Evolutionary conservation across 805 yeast species (phyloP).

Genomic region (Candida taoyuanica): DNA sequence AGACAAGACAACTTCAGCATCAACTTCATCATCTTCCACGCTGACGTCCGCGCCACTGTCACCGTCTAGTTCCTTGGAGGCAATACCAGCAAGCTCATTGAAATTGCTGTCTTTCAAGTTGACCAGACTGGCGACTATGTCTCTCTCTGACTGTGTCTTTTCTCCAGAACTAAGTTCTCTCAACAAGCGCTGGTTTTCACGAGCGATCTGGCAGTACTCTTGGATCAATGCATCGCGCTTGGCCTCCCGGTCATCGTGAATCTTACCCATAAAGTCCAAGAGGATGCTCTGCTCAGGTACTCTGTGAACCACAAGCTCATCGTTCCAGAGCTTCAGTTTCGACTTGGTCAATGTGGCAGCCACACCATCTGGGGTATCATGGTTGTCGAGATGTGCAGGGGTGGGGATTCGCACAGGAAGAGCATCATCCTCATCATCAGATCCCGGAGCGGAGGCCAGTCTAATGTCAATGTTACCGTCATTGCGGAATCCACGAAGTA

Average conservation of each 20-base stretch:
- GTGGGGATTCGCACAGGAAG: slow-evolving; percentile 29
- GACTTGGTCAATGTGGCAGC: slow-evolving; percentile 29
- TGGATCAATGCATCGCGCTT: slow-evolving; percentile 30
- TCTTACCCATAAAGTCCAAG: slow-evolving; percentile 61
- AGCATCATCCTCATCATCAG: slow-evolving; percentile 23
- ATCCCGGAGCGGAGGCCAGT: slow-evolving; percentile 35
- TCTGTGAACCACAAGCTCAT: slow-evolving; percentile 49
- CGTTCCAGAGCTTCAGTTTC: slow-evolving; percentile 24
- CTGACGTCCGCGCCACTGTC: too few relatives aligned
- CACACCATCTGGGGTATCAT: slow-evolving; percentile 32
- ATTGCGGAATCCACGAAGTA: slow-evolving; percentile 45
- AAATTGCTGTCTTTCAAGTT: slow-evolving; percentile 38
- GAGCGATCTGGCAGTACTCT: slow-evolving; percentile 31
- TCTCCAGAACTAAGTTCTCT: slow-evolving; percentile 26
- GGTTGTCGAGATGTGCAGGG: slow-evolving; percentile 34
- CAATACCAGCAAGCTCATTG: slow-evolving; percentile 42
- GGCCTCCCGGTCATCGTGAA: slow-evolving; percentile 32
- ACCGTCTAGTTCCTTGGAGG: slow-evolving; percentile 25
- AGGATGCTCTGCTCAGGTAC: slow-evolving; percentile 65
- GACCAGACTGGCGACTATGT: slow-evolving; percentile 31
- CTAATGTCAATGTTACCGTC: slow-evolving; percentile 57
- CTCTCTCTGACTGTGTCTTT: slow-evolving; percentile 28
- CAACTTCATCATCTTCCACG: slow-evolving; percentile 15
- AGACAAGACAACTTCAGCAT: slow-evolving; percentile 1
- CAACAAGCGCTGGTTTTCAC: slow-evolving; percentile 34